Percentiles rank a stretch among this genome's conserved stretches.
These are phyloP conservation scores for Pulveroboletus ravenelii DNA, from an alignment of 768 basidiomycete species.

Conservation along the genomic window DNA sequence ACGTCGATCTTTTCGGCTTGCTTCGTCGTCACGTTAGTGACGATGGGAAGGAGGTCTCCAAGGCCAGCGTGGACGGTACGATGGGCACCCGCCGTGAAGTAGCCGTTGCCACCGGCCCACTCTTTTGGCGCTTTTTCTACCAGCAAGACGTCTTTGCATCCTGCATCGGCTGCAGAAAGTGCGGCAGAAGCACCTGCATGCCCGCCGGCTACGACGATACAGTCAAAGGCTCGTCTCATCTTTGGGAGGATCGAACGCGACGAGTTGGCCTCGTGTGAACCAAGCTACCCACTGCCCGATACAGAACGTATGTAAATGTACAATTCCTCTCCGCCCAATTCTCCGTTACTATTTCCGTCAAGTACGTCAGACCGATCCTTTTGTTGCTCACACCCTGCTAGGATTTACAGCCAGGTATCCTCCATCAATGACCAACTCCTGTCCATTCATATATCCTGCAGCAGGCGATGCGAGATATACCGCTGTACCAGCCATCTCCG, in stretches of 20 bases:
- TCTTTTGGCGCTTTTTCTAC: conserved; percentile 60
- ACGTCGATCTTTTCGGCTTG: conserved; percentile 49
- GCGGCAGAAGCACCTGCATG: conserved; percentile 68
- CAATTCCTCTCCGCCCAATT: neutral
- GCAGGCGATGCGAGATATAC: conserved; percentile 72
- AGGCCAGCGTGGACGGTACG: conserved; percentile 61
- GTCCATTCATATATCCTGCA: conserved; percentile 72
- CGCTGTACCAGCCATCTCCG: conserved; percentile 74
- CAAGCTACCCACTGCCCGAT: neutral
- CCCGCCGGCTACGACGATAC: conserved; percentile 61
- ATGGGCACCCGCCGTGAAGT: conserved; percentile 67
- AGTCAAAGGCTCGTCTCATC: conserved; percentile 38
- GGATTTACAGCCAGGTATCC: conserved; percentile 75
- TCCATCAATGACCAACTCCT: conserved; percentile 75
- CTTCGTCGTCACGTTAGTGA: conserved; percentile 43
- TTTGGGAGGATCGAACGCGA: neutral
- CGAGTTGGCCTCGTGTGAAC: neutral
- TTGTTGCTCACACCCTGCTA: conserved; percentile 33
- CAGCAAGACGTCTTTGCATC: conserved; percentile 56
- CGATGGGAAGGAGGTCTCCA: conserved; percentile 52
- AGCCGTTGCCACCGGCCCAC: conserved; percentile 69
- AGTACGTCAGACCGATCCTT: neutral
- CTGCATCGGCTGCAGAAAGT: conserved; percentile 52
- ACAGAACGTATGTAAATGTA: neutral
- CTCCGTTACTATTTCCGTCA: neutral